A percentile compares a stretch with the other conserved stretches of the same genome.
phyloP scores from a whole-genome alignment of 805 yeast species.

The Komagataella populi region DNA sequence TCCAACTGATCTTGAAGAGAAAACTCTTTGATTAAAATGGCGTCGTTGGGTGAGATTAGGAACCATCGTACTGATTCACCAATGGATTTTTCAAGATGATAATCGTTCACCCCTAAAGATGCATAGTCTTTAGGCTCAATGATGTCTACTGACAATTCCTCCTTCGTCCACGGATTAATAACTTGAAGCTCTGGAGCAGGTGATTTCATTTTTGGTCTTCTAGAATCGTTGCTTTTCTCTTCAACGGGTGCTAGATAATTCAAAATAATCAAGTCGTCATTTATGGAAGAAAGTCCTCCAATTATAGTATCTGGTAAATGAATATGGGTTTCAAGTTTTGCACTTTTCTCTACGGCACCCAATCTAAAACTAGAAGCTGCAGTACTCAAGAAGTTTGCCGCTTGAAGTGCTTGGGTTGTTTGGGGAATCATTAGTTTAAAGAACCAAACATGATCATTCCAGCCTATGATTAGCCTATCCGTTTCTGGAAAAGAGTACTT shows the following conservation, averaged over 20 bases:
- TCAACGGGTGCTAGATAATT: slow-evolving; percentile 30
- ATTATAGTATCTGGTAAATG: slow-evolving; percentile 38
- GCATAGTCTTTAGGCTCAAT: slow-evolving; percentile 46
- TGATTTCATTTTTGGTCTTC: slow-evolving; percentile 8
- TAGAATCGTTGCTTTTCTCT: slow-evolving; percentile 4
- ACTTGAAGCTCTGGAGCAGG: slow-evolving; percentile 66
- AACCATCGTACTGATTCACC: slow-evolving; percentile 34
- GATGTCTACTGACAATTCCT: slow-evolving; percentile 69
- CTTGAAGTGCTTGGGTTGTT: background rate
- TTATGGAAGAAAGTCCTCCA: slow-evolving; percentile 68
- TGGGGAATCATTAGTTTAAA: slow-evolving; percentile 27
- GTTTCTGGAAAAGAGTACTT: slow-evolving; percentile 51
- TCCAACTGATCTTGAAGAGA: slow-evolving; percentile 52
- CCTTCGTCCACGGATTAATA: slow-evolving; percentile 49
- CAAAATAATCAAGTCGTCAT: slow-evolving; percentile 49
- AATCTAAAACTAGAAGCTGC: slow-evolving; percentile 41
- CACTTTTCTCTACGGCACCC: slow-evolving; percentile 13
- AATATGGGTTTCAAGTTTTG: slow-evolving; percentile 33
- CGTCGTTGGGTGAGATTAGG: slow-evolving; percentile 72
- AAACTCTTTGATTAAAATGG: slow-evolving; percentile 61
- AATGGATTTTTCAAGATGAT: slow-evolving; percentile 44
- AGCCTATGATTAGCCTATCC: slow-evolving; percentile 61
- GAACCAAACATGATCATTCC: slow-evolving; percentile 73
- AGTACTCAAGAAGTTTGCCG: slow-evolving; percentile 29
- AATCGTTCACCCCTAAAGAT: slow-evolving; percentile 67